phyloP scores from a whole-genome alignment of 1,139 yeast genomes.

The Debaryomyces singareniensis region DNA sequence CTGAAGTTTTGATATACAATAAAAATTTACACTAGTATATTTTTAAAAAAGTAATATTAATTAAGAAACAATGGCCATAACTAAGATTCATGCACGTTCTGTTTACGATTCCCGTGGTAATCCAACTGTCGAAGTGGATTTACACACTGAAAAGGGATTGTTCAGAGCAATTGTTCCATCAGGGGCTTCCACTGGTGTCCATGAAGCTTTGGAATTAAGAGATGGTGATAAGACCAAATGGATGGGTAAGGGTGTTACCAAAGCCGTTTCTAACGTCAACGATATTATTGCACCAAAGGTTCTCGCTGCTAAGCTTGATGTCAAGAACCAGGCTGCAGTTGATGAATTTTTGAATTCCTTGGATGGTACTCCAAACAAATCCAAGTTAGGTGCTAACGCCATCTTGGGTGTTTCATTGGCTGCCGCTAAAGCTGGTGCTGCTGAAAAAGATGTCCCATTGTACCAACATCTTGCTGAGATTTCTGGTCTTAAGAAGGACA shows the following conservation, averaged over 20 bases:
- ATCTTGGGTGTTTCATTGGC: slow-evolving; percentile 84
- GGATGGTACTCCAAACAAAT: slow-evolving; percentile 85
- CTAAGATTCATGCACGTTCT: slow-evolving; percentile 72
- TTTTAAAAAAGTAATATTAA: not conserved
- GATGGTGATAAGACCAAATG: slow-evolving; percentile 84
- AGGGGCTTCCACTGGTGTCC: slow-evolving; percentile 87
- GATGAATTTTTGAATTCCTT: slow-evolving; percentile 66
- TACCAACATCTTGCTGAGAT: slow-evolving; percentile 71
- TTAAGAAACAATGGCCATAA: slow-evolving; percentile 15
- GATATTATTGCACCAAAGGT: slow-evolving; percentile 77
- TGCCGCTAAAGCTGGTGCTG: slow-evolving; percentile 85
- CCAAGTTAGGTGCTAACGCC: slow-evolving; percentile 87
- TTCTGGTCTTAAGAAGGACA: slow-evolving; percentile 48
- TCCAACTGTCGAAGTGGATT: slow-evolving; percentile 89
- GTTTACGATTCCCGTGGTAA: slow-evolving; percentile 95
- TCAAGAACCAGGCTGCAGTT: slow-evolving; percentile 64
- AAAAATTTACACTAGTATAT: no score
- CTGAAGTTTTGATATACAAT: no score
- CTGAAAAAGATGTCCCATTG: slow-evolving; percentile 73
- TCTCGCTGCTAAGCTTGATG: slow-evolving; percentile 57
- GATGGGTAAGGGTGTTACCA: slow-evolving; percentile 86
- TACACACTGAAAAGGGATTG: slow-evolving; percentile 71
- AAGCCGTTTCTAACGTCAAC: slow-evolving; percentile 84
- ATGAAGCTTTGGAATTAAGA: slow-evolving; percentile 87
- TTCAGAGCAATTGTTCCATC: slow-evolving; percentile 89